Percentiles rank a stretch among this genome's conserved stretches.
These are phyloP conservation scores for Ophiorrhiza pumila DNA, from an alignment of 257 asterid species.

Conservation along the genomic window DNA sequence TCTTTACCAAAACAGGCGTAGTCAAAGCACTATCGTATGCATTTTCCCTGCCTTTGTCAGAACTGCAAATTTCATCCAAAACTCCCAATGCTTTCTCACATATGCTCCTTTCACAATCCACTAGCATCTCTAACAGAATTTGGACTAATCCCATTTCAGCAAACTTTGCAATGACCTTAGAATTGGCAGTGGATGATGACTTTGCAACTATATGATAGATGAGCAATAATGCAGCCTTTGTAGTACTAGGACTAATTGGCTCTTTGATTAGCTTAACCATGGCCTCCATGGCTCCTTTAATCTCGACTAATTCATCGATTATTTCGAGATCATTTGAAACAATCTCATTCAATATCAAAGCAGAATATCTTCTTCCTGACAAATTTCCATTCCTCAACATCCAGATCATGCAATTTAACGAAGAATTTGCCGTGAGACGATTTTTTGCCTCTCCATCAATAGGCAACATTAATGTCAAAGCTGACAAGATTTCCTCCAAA, in stretches of 20 bases:
- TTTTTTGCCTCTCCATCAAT: slow-evolving; percentile 32
- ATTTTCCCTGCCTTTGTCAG: slow-evolving; percentile 35
- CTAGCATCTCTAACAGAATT: slow-evolving; percentile 34
- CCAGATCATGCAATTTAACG: slow-evolving; percentile 29
- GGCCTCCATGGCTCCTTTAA: slow-evolving; percentile 35
- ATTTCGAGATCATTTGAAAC: slow-evolving; percentile 10
- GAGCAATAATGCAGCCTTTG: slow-evolving; percentile 41
- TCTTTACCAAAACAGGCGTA: slow-evolving; percentile 50
- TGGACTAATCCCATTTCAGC: slow-evolving; percentile 36
- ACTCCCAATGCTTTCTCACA: slow-evolving; percentile 55
- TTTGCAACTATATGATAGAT: slow-evolving; percentile 32
- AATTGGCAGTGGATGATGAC: background rate
- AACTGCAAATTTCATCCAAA: slow-evolving; percentile 42
- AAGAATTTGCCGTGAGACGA: slow-evolving; percentile 32
- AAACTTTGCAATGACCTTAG: slow-evolving; percentile 15
- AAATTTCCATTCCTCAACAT: slow-evolving; percentile 33
- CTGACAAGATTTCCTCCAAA: slow-evolving; percentile 37
- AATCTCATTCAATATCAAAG: slow-evolving; percentile 21
- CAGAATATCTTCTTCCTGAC: slow-evolving; percentile 27
- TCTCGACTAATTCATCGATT: slow-evolving; percentile 14
- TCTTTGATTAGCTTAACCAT: slow-evolving; percentile 38
- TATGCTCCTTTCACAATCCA: slow-evolving; percentile 42
- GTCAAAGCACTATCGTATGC: slow-evolving; percentile 35
- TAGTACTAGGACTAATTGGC: slow-evolving; percentile 44
- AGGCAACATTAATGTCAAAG: slow-evolving; percentile 19